These are phyloP conservation scores for Diplodia mutila DNA, from an alignment of 2,329 filamentous ascomycete genomes.

Conservation along the genomic window DNA sequence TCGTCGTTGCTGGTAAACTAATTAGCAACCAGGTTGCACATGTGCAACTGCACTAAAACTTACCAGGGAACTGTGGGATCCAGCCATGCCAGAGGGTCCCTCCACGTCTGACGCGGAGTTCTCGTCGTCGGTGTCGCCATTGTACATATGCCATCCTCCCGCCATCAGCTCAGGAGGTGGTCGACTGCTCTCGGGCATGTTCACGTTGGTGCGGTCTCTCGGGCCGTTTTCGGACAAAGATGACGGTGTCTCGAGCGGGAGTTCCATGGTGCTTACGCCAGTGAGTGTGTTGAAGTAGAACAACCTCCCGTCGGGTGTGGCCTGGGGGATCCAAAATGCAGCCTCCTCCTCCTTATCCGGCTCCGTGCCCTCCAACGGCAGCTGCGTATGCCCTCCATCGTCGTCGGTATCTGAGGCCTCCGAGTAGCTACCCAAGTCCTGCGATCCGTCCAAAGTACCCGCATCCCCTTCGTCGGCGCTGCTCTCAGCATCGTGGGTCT, in stretches of 20 bases:
- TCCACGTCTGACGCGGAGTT: slow-evolving; percentile 82
- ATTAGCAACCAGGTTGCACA: slow-evolving; percentile 32
- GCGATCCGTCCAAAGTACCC: slow-evolving; percentile 35
- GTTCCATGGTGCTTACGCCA: slow-evolving; percentile 89
- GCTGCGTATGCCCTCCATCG: slow-evolving; percentile 48
- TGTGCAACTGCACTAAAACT: slow-evolving; percentile 42
- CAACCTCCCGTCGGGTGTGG: slow-evolving; percentile 85
- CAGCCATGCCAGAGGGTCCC: slow-evolving; percentile 71
- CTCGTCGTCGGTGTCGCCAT: slow-evolving; percentile 88
- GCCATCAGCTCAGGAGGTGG: slow-evolving; percentile 92
- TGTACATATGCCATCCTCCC: slow-evolving; percentile 61
- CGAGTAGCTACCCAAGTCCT: slow-evolving; percentile 66
- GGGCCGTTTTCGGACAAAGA: slow-evolving; percentile 82
- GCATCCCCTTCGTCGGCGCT: slow-evolving; percentile 49
- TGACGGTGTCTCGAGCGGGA: slow-evolving; percentile 88
- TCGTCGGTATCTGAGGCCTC: slow-evolving; percentile 60
- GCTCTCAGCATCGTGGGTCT: slow-evolving; percentile 59
- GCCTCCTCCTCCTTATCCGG: slow-evolving; percentile 76
- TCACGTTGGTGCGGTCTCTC: slow-evolving; percentile 83
- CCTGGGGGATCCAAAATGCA: slow-evolving; percentile 98
- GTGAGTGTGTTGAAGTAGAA: slow-evolving; percentile 99
- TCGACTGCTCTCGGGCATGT: slow-evolving; percentile 84
- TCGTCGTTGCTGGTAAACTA: slow-evolving; percentile 53
- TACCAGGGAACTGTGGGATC: slow-evolving; percentile 71
- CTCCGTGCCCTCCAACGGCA: slow-evolving; percentile 71